Evolutionary conservation across 2,329 filamentous ascomycete species (phyloP).

Genomic region (Incumbomyces lentus): DNA sequence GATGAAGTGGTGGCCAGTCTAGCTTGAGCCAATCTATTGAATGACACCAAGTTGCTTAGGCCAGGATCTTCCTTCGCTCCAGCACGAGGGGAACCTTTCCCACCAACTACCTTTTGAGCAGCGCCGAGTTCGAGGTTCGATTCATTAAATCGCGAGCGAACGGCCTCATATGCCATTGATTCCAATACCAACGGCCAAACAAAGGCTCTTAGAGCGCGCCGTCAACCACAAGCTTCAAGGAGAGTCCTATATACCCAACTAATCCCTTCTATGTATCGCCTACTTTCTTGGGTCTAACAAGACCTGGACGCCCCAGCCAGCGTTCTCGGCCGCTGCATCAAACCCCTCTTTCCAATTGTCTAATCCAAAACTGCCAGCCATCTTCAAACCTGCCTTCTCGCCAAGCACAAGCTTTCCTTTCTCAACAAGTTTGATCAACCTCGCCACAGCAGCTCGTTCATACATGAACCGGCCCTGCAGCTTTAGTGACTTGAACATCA

Average conservation of each 20-base stretch:
- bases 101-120: too few species aligned
- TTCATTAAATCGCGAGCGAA: too few species aligned
- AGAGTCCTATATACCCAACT: too few species aligned
- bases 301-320: neutral
- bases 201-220: too few species aligned
- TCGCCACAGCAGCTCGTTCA: slow-evolving; percentile 11
- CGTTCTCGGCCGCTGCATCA: neutral
- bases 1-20: slow-evolving; percentile 51
- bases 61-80: too few species aligned
- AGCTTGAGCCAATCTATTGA: neutral
- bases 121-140: too few species aligned
- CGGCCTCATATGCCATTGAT: too few species aligned
- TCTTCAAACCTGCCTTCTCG: slow-evolving; percentile 4
- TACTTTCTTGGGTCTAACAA: neutral
- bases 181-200: too few species aligned
- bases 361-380: neutral
- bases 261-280: neutral
- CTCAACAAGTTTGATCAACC: slow-evolving; percentile 17
- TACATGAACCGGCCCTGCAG: slow-evolving; percentile 22
- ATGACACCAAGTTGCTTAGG: too few species aligned
- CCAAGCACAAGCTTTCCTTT: slow-evolving; percentile 14
- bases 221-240: too few species aligned
- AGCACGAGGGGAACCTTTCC: too few species aligned
- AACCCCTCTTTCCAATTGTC: slow-evolving; percentile 2
- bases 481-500: slow-evolving; percentile 13